Percentiles rank a stretch among this genome's conserved stretches.
Evolutionary conservation across 805 yeast species (phyloP).

Genomic region (Saccharomycopsis sp.): DNA sequence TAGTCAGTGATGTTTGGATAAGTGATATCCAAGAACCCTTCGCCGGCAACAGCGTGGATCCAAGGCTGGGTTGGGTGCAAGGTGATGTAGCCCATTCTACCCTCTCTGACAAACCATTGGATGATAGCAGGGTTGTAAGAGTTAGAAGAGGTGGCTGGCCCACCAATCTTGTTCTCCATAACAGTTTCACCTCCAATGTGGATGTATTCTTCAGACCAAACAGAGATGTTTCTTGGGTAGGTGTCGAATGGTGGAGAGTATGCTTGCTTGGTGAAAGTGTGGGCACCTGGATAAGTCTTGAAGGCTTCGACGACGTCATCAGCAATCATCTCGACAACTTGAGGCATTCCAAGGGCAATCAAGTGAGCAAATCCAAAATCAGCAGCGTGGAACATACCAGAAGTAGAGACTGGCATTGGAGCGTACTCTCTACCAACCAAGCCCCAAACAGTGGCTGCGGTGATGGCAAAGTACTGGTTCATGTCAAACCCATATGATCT

Average conservation of each 20-base stretch:
- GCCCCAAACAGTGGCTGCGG: conserved; percentile 19
- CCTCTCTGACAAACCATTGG: conserved; percentile 21
- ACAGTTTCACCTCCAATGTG: conserved; percentile 19
- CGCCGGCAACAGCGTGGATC: conserved; percentile 20
- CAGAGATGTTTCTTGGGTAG: conserved; percentile 20
- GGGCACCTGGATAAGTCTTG: conserved; percentile 16
- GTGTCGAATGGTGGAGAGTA: conserved; percentile 20
- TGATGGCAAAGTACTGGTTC: conserved; percentile 18
- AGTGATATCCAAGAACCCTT: conserved; percentile 16
- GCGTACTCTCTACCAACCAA: conserved; percentile 20
- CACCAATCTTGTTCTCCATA: conserved; percentile 18
- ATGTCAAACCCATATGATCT: conserved; percentile 18
- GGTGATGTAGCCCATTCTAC: conserved; percentile 20
- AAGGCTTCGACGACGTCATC: conserved; percentile 14
- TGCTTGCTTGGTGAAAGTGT: conserved; percentile 11
- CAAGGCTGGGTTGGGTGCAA: conserved; percentile 15
- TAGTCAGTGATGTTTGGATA: conserved; percentile 15
- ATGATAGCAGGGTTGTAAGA: conserved; percentile 20
- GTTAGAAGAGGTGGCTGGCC: conserved; percentile 18
- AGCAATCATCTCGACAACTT: background rate
- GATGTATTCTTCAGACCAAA: conserved; percentile 18
- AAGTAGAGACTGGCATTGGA: conserved; percentile 16
- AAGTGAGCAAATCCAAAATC: conserved; percentile 18
- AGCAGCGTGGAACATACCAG: conserved; percentile 19
- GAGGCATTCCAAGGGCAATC: conserved; percentile 19